Evolutionary conservation across 306 rosid species (phyloP).

Genomic region (Castanea crenata): DNA sequence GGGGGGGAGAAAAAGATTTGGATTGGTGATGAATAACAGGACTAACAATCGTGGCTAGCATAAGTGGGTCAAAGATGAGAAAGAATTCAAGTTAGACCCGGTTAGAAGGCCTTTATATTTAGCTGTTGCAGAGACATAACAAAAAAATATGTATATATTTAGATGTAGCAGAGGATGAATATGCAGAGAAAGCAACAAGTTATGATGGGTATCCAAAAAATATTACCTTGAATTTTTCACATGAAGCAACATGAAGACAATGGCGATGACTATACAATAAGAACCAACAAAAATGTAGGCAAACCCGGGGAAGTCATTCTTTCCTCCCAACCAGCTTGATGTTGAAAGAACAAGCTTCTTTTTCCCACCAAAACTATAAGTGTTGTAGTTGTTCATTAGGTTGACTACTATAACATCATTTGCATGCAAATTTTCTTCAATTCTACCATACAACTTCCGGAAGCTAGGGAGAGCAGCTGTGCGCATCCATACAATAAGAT

Average conservation of each 20-base stretch:
- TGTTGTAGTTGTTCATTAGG: constrained; percentile 74
- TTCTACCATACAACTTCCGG: constrained; percentile 88
- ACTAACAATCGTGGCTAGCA: background rate
- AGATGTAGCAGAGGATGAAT: background rate
- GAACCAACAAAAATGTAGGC: constrained; percentile 74
- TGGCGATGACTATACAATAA: constrained; percentile 54
- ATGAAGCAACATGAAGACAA: constrained; percentile 81
- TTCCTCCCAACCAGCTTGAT: constrained; percentile 92
- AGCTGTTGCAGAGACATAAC: too few relatives aligned
- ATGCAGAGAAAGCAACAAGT: background rate
- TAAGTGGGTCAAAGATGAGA: background rate
- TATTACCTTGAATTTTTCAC: constrained; percentile 68
- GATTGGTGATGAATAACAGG: background rate
- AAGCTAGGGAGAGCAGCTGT: constrained; percentile 97
- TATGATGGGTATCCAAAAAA: background rate
- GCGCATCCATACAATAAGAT: constrained; percentile 97
- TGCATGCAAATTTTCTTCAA: constrained; percentile 83
- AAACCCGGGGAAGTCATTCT: constrained; percentile 85
- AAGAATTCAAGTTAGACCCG: background rate
- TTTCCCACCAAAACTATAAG: constrained; percentile 89
- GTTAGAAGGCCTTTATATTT: background rate
- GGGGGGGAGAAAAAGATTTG: background rate
- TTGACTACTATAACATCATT: constrained; percentile 72
- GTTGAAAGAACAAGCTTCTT: constrained; percentile 88
- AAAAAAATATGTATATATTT: background rate